Evolutionary conservation across 2,329 filamentous ascomycete species (phyloP).

Genomic region (Fusarium acutatum): DNA sequence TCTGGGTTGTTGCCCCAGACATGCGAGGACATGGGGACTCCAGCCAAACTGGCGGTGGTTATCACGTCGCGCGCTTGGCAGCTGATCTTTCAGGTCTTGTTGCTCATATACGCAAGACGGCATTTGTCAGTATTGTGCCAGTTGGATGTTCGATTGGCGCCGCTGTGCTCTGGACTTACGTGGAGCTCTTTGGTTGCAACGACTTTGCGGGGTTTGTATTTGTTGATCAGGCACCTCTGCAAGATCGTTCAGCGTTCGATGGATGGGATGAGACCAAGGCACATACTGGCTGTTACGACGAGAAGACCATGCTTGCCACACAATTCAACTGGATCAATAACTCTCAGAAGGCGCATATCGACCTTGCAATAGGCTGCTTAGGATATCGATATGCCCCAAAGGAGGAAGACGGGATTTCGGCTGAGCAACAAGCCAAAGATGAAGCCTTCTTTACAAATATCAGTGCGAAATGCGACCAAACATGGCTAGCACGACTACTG

Average conservation of each 20-base stretch:
- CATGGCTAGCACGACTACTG: slow-evolving; percentile 39
- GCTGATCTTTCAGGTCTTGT: slow-evolving; percentile 35
- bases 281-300: slow-evolving; percentile 39
- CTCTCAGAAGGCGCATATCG: slow-evolving; percentile 32
- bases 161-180: slow-evolving; percentile 41
- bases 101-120: slow-evolving; percentile 29
- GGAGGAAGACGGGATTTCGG: slow-evolving; percentile 29
- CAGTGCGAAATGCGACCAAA: slow-evolving; percentile 39
- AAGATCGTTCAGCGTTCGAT: slow-evolving; percentile 38
- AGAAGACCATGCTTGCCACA: slow-evolving; percentile 36
- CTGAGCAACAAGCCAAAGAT: slow-evolving; percentile 34
- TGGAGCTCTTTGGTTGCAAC: slow-evolving; percentile 37
- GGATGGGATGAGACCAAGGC: slow-evolving; percentile 35
- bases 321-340: slow-evolving; percentile 39
- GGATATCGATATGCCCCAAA: slow-evolving; percentile 38
- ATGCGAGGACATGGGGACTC: slow-evolving; percentile 42
- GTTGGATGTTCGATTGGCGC: slow-evolving; percentile 42
- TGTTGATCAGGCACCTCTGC: slow-evolving; percentile 41
- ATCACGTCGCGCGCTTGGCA: slow-evolving; percentile 40
- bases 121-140: slow-evolving; percentile 32
- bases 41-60: slow-evolving; percentile 34
- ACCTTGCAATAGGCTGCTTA: slow-evolving; percentile 37
- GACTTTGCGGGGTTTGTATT: slow-evolving; percentile 42
- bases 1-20: slow-evolving; percentile 40
- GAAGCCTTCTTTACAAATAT: slow-evolving; percentile 40